Evolutionary conservation across 78 protist genomes (phyloP).

Genomic region (Speleostelium caveatum): DNA sequence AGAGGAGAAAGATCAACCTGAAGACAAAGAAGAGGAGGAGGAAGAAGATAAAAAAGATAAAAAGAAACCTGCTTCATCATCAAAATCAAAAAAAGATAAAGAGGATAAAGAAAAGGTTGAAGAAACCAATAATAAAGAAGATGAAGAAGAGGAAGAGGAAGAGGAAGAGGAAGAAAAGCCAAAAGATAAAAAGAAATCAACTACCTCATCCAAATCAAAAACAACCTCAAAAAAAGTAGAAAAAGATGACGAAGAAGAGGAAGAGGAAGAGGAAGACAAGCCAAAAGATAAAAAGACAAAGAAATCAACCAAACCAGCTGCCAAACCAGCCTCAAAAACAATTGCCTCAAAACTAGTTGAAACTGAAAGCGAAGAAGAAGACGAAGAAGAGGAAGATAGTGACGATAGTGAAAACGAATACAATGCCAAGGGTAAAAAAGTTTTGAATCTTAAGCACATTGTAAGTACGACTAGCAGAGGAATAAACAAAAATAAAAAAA

Average conservation of each 20-base stretch:
- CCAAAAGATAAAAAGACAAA: not conserved
- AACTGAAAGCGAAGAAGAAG: not conserved
- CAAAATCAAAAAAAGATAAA: too few species aligned
- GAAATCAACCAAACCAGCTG: not conserved
- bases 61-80: not conserved
- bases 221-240: not conserved
- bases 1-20: not conserved
- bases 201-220: not conserved
- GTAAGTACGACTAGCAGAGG: too few species aligned
- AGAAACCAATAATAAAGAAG: too few species aligned
- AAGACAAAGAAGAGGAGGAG: not conserved
- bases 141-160: too few species aligned
- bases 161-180: too few species aligned
- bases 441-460: too few species aligned
- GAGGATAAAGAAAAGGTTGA: too few species aligned
- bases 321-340: too few species aligned
- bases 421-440: not conserved
- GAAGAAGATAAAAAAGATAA: not conserved
- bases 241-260: not conserved
- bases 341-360: too few species aligned
- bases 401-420: not conserved
- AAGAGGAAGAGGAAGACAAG: not conserved
- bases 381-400: not conserved
- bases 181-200: too few species aligned
- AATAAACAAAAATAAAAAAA: too few species aligned